phyloP scores from a whole-genome alignment of 306 rosid species.

The Castanea sativa region DNA sequence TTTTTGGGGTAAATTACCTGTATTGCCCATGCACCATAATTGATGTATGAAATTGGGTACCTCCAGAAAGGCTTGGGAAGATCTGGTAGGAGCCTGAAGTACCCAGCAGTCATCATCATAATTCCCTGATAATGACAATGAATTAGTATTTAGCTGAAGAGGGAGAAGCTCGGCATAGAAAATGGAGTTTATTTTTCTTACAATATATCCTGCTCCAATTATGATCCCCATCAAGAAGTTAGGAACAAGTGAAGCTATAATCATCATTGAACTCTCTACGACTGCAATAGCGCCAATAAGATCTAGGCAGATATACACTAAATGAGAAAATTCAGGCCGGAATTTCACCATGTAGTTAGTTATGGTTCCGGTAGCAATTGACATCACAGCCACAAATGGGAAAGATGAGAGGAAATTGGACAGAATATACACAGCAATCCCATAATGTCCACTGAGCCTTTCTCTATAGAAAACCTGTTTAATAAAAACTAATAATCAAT shows the following conservation, averaged over 20 bases:
- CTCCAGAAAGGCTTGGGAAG: conserved; percentile 85
- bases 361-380: conserved; percentile 60
- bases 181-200: conserved; percentile 24
- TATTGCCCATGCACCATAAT: conserved; percentile 80
- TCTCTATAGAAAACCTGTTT: conserved; percentile 73
- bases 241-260: conserved; percentile 89
- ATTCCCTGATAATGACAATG: conserved; percentile 42
- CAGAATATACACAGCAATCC: conserved; percentile 57
- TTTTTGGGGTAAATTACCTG: conserved; percentile 42
- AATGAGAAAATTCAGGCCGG: conserved; percentile 50
- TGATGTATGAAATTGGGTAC: conserved; percentile 81
- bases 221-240: conserved; percentile 86
- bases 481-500: background rate
- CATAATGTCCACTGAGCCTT: conserved; percentile 74
- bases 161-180: background rate
- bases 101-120: conserved; percentile 92
- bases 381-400: conserved; percentile 78
- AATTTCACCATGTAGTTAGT: conserved; percentile 76
- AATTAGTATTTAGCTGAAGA: background rate
- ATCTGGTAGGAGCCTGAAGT: conserved; percentile 58
- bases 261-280: conserved; percentile 88
- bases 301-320: conserved; percentile 52
- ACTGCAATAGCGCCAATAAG: conserved; percentile 63
- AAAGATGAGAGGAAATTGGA: conserved; percentile 82
- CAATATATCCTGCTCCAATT: conserved; percentile 87